phyloP scores from a whole-genome alignment of 2,329 filamentous ascomycete genomes.

The Hypoxylon sp. region DNA sequence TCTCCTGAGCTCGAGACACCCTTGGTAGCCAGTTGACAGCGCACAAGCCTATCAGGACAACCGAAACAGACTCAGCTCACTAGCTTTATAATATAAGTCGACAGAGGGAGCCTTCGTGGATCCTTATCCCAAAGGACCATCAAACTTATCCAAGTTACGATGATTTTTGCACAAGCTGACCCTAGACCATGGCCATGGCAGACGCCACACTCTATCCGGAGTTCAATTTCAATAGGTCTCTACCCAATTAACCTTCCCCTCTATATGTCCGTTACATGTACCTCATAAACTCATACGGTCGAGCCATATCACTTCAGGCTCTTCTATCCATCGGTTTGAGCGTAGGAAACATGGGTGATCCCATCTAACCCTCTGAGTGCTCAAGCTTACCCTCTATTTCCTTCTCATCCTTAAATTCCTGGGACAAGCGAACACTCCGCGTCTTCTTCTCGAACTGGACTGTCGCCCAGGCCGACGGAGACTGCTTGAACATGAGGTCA shows the following conservation, averaged over 20 bases:
- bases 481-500: conserved; percentile 59
- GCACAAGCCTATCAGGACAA: neutral
- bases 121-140: neutral
- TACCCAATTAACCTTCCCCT: conserved; percentile 2
- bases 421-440: conserved; percentile 52
- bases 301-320: conserved; percentile 1
- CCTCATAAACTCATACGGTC: conserved; percentile 15
- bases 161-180: conserved; percentile 9
- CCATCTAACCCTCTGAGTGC: conserved; percentile 17
- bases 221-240: conserved; percentile 7
- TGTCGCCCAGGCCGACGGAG: conserved; percentile 54
- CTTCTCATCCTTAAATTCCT: conserved; percentile 51
- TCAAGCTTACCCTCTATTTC: conserved; percentile 19
- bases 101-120: neutral
- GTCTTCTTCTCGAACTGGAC: conserved; percentile 55
- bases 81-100: neutral
- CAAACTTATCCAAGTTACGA: conserved; percentile 1
- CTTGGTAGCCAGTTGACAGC: neutral
- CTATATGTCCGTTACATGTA: conserved; percentile 13
- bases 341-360: neutral
- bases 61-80: neutral
- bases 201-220: conserved; percentile 1
- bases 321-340: neutral
- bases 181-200: neutral
- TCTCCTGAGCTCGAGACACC: neutral